Evolutionary conservation across 2,329 filamentous ascomycete genomes (phyloP), one percentile per base, ranked within the genome.

Genomic region (Aureobasidium zeae): DNA sequence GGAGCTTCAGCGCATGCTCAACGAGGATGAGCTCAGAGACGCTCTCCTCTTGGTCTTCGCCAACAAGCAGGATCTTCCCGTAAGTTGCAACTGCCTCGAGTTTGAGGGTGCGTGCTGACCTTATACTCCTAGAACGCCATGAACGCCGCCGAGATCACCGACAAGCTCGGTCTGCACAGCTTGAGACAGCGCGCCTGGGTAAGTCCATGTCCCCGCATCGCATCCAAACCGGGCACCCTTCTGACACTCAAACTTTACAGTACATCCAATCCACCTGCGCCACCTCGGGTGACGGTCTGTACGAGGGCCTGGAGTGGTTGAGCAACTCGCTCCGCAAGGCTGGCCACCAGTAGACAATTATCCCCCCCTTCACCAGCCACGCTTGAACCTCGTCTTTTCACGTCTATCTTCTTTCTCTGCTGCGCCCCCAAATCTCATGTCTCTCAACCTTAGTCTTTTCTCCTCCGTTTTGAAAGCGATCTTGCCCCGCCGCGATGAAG

Each of bases 241-340:
- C 26, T 37, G 35, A 49, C 29, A 49, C 35, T 12, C 22, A 33
- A n/a, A n/a, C n/a, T 22, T 11, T 39, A 49, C 55, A 72, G 89
- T 96, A 93, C 77, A 96, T 96, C 72, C 89, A 96, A 87, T 94
- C 89, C 55, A 96, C 91, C 66, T 96, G 89, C 74, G 89, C 89
- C 68, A 96, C 91, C 57, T 94, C 88, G 55, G 89, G 89, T 78
- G 91, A 96, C 70, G 89, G 89, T 86, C 84, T 96, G 62, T 96
- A 96, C 71, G 89, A 96, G 74, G 89, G 89, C 81, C 86, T 96
- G 62, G 88, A 72, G 57, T 71, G 68, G 68, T 60, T 71, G 62
- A 70, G 66, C 65, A 71, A 70, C 63, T 70, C 68, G 51, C 68
- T 71, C 58, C 67, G 68, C 65, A 71, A 71, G 66, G 67, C 67